Evolutionary conservation across 1,284 basidiomycete genomes (phyloP), one percentile per base, ranked within the genome.

Genomic region (Naganishia cerealis): DNA sequence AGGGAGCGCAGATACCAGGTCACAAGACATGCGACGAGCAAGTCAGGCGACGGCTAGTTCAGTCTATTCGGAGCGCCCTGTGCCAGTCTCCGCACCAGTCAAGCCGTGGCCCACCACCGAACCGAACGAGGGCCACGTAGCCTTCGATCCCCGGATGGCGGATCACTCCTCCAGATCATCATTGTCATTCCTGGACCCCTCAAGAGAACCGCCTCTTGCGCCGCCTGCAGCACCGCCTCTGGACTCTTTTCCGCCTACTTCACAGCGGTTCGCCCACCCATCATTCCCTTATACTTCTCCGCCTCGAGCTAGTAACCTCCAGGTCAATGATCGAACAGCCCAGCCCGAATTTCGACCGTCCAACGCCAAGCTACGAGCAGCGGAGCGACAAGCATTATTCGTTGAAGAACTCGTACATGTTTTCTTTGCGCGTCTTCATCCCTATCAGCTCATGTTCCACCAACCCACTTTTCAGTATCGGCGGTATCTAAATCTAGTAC

Each of bases 391-490:
- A 70, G 68, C 72, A 2, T 24, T 73, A 0, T 65, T 80, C 15
- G 70, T 71, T 63, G 72, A 76, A 15, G 80, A 80, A 68, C 72
- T 80, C 21, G 59, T 81, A 15, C 75, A 80, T 56, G 72, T 76
- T 74, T 82, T 82, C 73, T 78, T 82, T 70, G 75, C 77, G 18
- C 75, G 78, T 38, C 75, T 81, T 8, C 76, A 77, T 21, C 81
- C 82, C 33, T 80, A 79, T 71, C 75, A 74, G 48, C 72, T 76
- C 50, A 79, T 82, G 75, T 74, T 82, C 59, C 82, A 83, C 71
- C 73, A 74, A 24, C 75, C 82, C 29, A 81, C 80, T 3, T 82
- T 83, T 74, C 73, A 79, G 12, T 77, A 82, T 67, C 79, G 82
- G 13, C 73, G 80, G 15, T 81, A 80, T 70, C 77, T 79, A 46